Evolutionary conservation across 192 early-diverging fungal genomes (phyloP).

Genomic region (Linnemannia exigua): DNA sequence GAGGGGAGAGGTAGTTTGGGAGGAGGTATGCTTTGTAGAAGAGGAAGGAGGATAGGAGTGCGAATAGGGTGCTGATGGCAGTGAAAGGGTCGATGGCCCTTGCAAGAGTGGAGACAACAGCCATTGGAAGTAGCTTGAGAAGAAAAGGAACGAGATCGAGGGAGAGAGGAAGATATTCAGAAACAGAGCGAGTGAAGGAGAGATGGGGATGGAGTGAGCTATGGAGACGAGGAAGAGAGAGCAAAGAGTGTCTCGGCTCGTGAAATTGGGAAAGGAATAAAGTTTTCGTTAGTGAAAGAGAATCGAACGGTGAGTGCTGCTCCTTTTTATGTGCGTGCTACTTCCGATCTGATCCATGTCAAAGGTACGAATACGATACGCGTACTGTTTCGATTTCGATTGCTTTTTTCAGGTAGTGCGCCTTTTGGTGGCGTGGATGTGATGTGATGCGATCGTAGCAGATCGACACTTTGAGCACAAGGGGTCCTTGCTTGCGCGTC

Average conservation of each 20-base stretch:
- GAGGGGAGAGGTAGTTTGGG: constrained; percentile 56
- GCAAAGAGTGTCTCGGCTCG: neutral
- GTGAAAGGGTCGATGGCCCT: constrained; percentile 21
- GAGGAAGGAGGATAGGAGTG: constrained; percentile 42
- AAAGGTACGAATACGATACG: too few relatives aligned
- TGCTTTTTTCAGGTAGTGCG: too few relatives aligned
- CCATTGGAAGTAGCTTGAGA: constrained; percentile 14
- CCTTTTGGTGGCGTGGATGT: too few relatives aligned
- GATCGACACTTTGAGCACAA: too few relatives aligned
- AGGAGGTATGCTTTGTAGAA: constrained; percentile 56
- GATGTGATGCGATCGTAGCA: too few relatives aligned
- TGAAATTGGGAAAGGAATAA: neutral
- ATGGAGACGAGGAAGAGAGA: neutral
- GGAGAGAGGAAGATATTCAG: too few relatives aligned
- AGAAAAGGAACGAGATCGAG: neutral
- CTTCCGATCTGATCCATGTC: neutral
- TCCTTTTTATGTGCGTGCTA: neutral
- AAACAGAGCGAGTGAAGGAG: neutral
- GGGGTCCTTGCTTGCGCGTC: too few relatives aligned
- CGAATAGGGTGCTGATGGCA: constrained; percentile 11
- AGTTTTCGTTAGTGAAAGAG: neutral
- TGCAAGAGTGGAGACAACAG: constrained; percentile 24
- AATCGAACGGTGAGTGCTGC: too few relatives aligned
- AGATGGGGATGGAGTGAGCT: neutral
- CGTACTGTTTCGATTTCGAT: too few relatives aligned